Percentiles rank a stretch among this genome's conserved stretches.
Evolutionary conservation across 2,329 filamentous ascomycete species (phyloP).

Genomic region (Aspergillus brunneoviolaceus): DNA sequence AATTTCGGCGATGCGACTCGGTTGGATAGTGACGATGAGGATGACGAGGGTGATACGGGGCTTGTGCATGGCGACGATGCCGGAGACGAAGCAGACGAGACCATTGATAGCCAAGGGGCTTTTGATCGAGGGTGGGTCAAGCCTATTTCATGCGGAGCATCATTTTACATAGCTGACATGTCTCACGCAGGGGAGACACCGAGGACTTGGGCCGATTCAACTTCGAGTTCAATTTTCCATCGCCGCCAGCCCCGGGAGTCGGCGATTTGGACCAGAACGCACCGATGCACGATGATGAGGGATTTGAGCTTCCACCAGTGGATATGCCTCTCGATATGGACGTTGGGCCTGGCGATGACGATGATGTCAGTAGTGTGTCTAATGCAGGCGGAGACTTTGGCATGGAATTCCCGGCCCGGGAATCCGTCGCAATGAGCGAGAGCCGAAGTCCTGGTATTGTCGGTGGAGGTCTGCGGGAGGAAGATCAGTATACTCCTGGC

Average conservation of each 20-base stretch:
- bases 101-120: constrained; percentile 38
- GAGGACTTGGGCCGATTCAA: constrained; percentile 45
- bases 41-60: constrained; percentile 37
- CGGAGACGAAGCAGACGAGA: constrained; percentile 35
- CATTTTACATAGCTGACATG: constrained; percentile 13
- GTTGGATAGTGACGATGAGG: constrained; percentile 45
- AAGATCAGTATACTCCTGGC: constrained; percentile 27
- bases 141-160: neutral
- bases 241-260: constrained; percentile 30
- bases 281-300: constrained; percentile 35
- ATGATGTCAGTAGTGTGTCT: constrained; percentile 18
- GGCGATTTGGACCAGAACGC: constrained; percentile 32
- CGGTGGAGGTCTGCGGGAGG: constrained; percentile 38
- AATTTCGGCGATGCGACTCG: constrained; percentile 51
- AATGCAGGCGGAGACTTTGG: constrained; percentile 31
- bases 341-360: constrained; percentile 27
- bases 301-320: constrained; percentile 33
- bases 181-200: constrained; percentile 41
- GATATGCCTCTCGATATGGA: constrained; percentile 27
- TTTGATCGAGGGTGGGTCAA: constrained; percentile 40
- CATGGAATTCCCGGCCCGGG: constrained; percentile 31
- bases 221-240: constrained; percentile 43
- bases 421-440: constrained; percentile 30
- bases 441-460: constrained; percentile 35
- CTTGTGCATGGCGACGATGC: constrained; percentile 34